phyloP scores from a whole-genome alignment of 164 flowering plant species.

The Pachysandra terminalis region DNA sequence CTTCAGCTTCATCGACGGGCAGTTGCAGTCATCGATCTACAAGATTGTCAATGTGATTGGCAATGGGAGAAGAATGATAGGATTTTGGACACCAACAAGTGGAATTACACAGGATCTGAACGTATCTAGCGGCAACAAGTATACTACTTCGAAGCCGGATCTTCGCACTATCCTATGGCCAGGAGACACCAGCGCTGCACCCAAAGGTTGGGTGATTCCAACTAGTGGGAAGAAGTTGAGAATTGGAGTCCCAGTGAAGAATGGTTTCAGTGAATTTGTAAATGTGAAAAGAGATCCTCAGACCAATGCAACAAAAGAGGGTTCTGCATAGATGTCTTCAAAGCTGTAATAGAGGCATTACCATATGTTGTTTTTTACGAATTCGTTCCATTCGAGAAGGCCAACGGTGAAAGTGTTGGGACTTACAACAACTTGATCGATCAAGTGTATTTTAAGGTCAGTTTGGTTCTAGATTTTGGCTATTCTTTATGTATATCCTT shows the following conservation, averaged over 20 bases:
- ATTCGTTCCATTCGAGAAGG: conserved; percentile 20
- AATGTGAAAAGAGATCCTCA: conserved; percentile 11
- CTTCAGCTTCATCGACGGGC: conserved; percentile 18
- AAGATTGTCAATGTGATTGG: conserved; percentile 24
- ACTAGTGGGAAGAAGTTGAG: conserved; percentile 23
- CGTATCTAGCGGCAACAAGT: neutral
- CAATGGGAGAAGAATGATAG: conserved; percentile 17
- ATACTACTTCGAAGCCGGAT: neutral
- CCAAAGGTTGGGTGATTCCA: conserved; percentile 31
- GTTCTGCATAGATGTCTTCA: conserved; percentile 25
- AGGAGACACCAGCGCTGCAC: conserved; percentile 14
- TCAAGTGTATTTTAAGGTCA: conserved; percentile 35
- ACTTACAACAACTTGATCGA: conserved; percentile 24
- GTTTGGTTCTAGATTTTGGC: neutral
- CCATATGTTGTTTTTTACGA: conserved; percentile 23
- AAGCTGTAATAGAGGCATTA: conserved; percentile 14
- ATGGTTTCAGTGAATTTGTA: conserved; percentile 21
- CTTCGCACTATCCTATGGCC: conserved; percentile 26
- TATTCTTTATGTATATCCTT: neutral
- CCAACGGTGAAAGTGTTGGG: conserved; percentile 16
- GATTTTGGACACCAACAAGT: conserved; percentile 16
- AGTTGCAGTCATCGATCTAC: conserved; percentile 7
- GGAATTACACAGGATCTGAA: conserved; percentile 9
- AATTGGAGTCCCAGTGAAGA: conserved; percentile 35
- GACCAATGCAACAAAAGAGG: conserved; percentile 13